These are phyloP conservation scores for Abrus precatorius DNA, from an alignment of 306 rosid genomes.

Conservation along the genomic window DNA sequence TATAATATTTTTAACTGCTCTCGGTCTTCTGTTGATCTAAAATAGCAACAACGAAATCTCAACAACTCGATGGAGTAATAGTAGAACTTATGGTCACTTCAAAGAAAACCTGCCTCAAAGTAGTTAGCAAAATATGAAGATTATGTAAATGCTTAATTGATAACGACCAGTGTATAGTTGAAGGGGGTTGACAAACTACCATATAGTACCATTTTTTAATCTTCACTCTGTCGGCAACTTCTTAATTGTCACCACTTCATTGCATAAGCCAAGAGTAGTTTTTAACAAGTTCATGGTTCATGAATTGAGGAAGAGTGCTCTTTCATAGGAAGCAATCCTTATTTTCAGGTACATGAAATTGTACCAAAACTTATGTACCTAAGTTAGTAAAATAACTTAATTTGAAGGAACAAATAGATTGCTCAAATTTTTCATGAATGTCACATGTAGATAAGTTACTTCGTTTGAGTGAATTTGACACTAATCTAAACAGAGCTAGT, in stretches of 20 bases:
- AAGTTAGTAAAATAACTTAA: neutral
- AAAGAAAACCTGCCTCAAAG: conserved; percentile 44
- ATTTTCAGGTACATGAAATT: conserved; percentile 13
- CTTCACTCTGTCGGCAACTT: conserved; percentile 50
- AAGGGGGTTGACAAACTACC: conserved; percentile 48
- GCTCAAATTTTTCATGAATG: conserved; percentile 15
- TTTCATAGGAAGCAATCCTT: conserved; percentile 22
- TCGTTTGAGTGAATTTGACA: no score
- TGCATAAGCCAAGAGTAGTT: neutral
- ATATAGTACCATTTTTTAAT: conserved; percentile 38
- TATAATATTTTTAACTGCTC: neutral
- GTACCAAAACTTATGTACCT: neutral
- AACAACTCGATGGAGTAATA: conserved; percentile 22
- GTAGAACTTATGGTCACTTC: conserved; percentile 21
- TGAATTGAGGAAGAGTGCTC: conserved; percentile 29
- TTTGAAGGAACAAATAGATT: conserved; percentile 29
- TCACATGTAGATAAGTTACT: neutral
- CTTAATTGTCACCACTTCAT: conserved; percentile 3
- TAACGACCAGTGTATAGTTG: conserved; percentile 37
- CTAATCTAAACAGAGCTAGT: no score
- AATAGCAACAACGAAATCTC: conserved; percentile 37
- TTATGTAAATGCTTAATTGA: conserved; percentile 48
- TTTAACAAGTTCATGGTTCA: neutral
- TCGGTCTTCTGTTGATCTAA: conserved; percentile 12
- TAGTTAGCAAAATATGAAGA: conserved; percentile 48